Conservation (phyloP, 2,329 filamentous ascomycete species). For the Aspergillus sergii region DNA sequence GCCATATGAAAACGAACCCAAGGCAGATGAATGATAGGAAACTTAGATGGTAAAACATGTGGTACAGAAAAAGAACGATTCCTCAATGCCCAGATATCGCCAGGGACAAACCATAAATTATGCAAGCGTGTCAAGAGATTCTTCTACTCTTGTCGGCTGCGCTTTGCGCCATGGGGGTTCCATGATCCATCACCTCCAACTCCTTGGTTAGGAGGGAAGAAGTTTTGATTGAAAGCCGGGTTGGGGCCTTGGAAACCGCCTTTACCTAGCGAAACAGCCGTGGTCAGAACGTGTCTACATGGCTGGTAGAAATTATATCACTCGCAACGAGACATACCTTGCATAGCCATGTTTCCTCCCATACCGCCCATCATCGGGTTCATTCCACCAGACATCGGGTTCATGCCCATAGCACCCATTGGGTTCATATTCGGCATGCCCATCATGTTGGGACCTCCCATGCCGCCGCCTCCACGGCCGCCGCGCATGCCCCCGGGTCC, state of each 20-base stretch:
- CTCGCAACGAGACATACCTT: conserved; percentile 42
- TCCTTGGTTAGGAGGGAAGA: conserved; percentile 62
- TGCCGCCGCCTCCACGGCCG: conserved; percentile 53
- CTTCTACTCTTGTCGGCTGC: conserved; percentile 69
- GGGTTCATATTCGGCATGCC: conserved; percentile 55
- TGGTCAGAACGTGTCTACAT: conserved; percentile 20
- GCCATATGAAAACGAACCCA: conserved; percentile 9
- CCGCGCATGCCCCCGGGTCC: conserved; percentile 62
- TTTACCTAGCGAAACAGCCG: conserved; percentile 36
- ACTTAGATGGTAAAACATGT: conserved; percentile 16
- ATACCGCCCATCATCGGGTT: conserved; percentile 59
- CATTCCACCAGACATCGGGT: conserved; percentile 58
- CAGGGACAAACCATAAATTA: conserved; percentile 10
- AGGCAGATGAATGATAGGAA: conserved; percentile 9
- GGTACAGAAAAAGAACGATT: conserved; percentile 14
- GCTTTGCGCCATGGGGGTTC: conserved; percentile 81
- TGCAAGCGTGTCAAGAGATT: conserved; percentile 8
- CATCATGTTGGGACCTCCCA: conserved; percentile 60
- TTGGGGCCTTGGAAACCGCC: conserved; percentile 69
- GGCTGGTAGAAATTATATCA: neutral
- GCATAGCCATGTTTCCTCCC: conserved; percentile 51
- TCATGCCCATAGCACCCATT: conserved; percentile 58
- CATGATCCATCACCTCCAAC: conserved; percentile 63
- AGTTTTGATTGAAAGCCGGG: conserved; percentile 71
- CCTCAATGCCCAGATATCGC: conserved; percentile 7